These are phyloP conservation scores for Corchorus olitorius DNA, from an alignment of 345 rosid genomes.

Conservation along the genomic window DNA sequence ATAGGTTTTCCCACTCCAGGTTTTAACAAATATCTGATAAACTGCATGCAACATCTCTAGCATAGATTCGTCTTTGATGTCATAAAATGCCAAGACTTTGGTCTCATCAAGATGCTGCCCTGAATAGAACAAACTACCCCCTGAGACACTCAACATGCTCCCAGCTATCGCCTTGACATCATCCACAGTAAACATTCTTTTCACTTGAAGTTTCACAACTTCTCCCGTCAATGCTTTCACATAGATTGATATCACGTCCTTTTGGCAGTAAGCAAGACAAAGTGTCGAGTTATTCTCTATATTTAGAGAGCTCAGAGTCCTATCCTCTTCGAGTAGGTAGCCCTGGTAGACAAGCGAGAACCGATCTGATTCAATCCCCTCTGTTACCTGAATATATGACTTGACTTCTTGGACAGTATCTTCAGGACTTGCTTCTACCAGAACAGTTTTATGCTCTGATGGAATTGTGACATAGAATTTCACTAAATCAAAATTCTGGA, in stretches of 20 bases:
- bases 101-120: conserved; percentile 35
- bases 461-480: conserved; percentile 30
- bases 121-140: conserved; percentile 9
- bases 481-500: background rate
- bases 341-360: conserved; percentile 36
- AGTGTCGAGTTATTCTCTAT: conserved; percentile 28
- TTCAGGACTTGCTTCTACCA: conserved; percentile 24
- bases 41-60: conserved; percentile 19
- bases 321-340: conserved; percentile 31
- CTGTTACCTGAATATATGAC: conserved; percentile 25
- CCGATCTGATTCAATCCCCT: conserved; percentile 28
- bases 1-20: conserved; percentile 35
- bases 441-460: conserved; percentile 12
- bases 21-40: conserved; percentile 37
- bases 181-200: conserved; percentile 22
- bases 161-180: conserved; percentile 38
- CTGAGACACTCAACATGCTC: conserved; percentile 10
- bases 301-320: conserved; percentile 28
- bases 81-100: conserved; percentile 37
- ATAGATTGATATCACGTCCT: conserved; percentile 26
- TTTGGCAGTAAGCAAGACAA: conserved; percentile 27
- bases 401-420: conserved; percentile 33
- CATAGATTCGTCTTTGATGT: conserved; percentile 30
- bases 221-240: conserved; percentile 28
- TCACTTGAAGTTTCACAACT: conserved; percentile 26